Evolutionary conservation across 257 asterid species (phyloP).

Genomic region (Solanum pimpinellifolium): DNA sequence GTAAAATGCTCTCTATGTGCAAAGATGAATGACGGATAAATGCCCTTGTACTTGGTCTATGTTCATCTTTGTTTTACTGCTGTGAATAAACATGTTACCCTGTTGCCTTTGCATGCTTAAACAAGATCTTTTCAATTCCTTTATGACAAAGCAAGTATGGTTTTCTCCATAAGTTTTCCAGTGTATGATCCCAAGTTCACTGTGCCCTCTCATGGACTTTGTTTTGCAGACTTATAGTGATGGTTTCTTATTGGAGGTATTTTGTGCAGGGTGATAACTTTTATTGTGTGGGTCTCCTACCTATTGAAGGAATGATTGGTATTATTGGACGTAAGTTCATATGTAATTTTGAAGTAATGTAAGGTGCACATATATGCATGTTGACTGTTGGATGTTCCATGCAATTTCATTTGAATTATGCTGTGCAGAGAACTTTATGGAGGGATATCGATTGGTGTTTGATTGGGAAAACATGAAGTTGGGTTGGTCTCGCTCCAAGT

Average conservation of each 20-base stretch:
- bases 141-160: not conserved
- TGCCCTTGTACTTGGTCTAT: not conserved
- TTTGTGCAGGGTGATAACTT: slow-evolving; percentile 42
- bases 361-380: not conserved
- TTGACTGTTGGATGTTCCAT: not conserved
- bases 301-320: slow-evolving; percentile 21
- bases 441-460: slow-evolving; percentile 70
- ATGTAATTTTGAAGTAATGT: not conserved
- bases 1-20: not conserved
- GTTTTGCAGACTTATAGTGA: not conserved
- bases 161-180: not conserved
- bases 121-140: not conserved
- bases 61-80: not conserved
- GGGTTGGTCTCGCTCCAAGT: slow-evolving; percentile 71
- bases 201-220: not conserved
- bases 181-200: not conserved
- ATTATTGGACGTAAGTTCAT: slow-evolving; percentile 71
- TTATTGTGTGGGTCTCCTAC: slow-evolving; percentile 43
- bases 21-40: not conserved
- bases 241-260: not conserved
- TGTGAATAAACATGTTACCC: not conserved
- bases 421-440: slow-evolving; percentile 56
- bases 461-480: slow-evolving; percentile 65
- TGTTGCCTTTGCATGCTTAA: not conserved
- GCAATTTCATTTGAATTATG: not conserved